Conservation (phyloP, 1,284 basidiomycete species). For the Schizophyllum commune region DNA sequence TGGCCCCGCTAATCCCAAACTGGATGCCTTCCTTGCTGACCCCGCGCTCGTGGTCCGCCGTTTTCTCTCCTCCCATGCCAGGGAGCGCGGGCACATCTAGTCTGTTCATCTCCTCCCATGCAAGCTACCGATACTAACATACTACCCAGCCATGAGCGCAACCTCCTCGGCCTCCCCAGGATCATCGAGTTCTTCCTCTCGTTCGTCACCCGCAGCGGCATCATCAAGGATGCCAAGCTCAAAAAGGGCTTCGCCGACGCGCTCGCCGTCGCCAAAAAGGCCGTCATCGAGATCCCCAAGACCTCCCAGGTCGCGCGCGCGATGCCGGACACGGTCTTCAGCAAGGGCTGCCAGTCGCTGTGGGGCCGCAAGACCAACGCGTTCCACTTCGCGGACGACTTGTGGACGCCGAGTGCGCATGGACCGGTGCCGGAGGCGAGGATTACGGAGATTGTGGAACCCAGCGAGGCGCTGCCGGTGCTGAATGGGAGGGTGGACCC, state of each 20-base stretch:
- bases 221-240: slow-evolving; percentile 33
- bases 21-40: slow-evolving; percentile 47
- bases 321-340: slow-evolving; percentile 46
- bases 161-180: slow-evolving; percentile 41
- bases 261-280: slow-evolving; percentile 38
- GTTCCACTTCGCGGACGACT: slow-evolving; percentile 9
- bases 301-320: slow-evolving; percentile 43
- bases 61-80: slow-evolving; percentile 60
- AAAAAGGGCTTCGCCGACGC: slow-evolving; percentile 41
- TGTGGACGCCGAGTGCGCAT: slow-evolving; percentile 1
- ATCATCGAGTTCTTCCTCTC: slow-evolving; percentile 54
- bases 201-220: slow-evolving; percentile 51
- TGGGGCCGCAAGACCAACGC: slow-evolving; percentile 34
- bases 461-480: background rate
- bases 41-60: slow-evolving; percentile 44
- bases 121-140: too few species aligned
- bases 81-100: slow-evolving; percentile 58
- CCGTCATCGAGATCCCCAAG: slow-evolving; percentile 48
- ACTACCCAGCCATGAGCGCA: slow-evolving; percentile 35
- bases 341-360: slow-evolving; percentile 33
- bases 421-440: slow-evolving; percentile 10
- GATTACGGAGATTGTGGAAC: background rate
- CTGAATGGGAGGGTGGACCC: background rate
- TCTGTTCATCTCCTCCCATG: slow-evolving; percentile 22
- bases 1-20: slow-evolving; percentile 10